Conservation (phyloP, 768 basidiomycete species). For the Cubamyces sp. region DNA sequence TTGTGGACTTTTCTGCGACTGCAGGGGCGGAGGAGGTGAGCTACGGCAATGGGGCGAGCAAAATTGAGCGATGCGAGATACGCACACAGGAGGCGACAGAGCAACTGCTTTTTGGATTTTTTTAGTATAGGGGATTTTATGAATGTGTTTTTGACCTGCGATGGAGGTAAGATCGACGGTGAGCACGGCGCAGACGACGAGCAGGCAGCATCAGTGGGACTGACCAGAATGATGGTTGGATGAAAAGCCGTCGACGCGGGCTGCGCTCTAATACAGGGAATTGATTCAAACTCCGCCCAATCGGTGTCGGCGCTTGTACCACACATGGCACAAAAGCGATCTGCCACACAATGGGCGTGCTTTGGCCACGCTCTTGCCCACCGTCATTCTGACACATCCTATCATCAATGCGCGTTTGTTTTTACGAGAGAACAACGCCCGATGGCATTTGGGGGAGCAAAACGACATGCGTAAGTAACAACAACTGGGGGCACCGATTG, state of each 20-base stretch:
- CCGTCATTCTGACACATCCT: constrained; percentile 5
- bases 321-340: constrained; percentile 23
- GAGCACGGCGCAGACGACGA: constrained; percentile 17
- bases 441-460: constrained; percentile 5
- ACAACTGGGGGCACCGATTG: constrained; percentile 6
- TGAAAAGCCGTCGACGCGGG: constrained; percentile 44
- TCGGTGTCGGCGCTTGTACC: constrained; percentile 14
- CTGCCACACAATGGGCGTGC: constrained; percentile 13
- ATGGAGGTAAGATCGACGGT: constrained; percentile 23
- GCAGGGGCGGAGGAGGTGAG: constrained; percentile 26
- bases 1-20: constrained; percentile 83
- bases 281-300: constrained; percentile 45
- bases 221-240: constrained; percentile 67
- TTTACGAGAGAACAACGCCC: constrained; percentile 11
- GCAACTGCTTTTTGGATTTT: constrained; percentile 81
- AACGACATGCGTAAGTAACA: constrained; percentile 10
- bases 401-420: not conserved
- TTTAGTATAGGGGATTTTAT: constrained; percentile 49
- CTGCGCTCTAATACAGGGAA: constrained; percentile 26
- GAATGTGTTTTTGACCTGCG: constrained; percentile 60
- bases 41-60: constrained; percentile 15
- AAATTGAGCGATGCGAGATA: constrained; percentile 28
- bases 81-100: constrained; percentile 75
- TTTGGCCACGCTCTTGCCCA: constrained; percentile 13
- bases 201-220: constrained; percentile 30